Evolutionary conservation across 305 asterid species (phyloP), one percentile per base, ranked within the genome.

Genomic region (Plantago rigida): DNA sequence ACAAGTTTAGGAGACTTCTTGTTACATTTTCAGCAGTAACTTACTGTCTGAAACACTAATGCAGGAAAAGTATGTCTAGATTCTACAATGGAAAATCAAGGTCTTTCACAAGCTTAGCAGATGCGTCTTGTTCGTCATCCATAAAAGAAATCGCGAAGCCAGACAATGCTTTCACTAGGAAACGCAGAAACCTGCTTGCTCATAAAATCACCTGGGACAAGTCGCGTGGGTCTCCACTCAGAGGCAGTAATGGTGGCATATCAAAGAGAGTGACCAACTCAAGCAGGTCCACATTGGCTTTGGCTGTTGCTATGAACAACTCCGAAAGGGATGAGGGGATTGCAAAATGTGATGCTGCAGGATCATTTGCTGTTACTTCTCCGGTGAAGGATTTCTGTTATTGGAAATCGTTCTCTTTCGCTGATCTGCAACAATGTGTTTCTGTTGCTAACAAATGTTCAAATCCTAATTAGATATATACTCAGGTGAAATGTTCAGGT

Each of bases 31-130:
- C 3, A 19, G 5, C 4, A n/a, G 48, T 44, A 13, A 6, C 39
- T 59, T 9, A 46, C 67, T 45, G 19, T n/a, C 52, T 13, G 59
- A 47, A 11, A 22, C 62, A 34, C 4, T 4, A 17, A 59, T 75
- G 66, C 79, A 87, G 97, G 77, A 80, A 80, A 63, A 87, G 97
- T 9, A 85, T 90, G 26, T 87, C 97, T 50, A 82, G 75, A 44
- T 87, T 87, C 83, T 87, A 90, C 66, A 82, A 74, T 12, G 96
- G 96, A 8, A 90, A 85, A 72, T 90, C 97, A 11, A 87, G 85
- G 80, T 87, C 96, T 0, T 90, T 83, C 56, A 83, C 96, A 4
- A 80, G 88, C 64, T 73, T 87, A 13, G 66, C 72, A 17, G 93
- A 82, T 3, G 82, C 84, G 1, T 67, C 90, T 5, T 73, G 87